Percentiles rank a stretch among this genome's conserved stretches.
These are phyloP conservation scores for Cladosporium colombiae DNA, from an alignment of 2,329 filamentous ascomycete genomes.

Conservation along the genomic window DNA sequence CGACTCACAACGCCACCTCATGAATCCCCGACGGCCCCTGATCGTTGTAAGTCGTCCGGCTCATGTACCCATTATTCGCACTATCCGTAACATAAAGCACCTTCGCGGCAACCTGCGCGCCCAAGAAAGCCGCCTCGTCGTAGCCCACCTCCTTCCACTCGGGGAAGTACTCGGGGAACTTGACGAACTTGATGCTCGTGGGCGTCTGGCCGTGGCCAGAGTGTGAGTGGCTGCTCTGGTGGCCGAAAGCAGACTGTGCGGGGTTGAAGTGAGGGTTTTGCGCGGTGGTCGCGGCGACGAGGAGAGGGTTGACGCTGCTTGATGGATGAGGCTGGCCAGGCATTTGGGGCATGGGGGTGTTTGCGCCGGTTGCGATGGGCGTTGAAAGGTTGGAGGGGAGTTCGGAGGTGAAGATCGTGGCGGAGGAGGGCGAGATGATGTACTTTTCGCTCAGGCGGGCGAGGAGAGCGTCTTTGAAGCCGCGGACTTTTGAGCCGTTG, in stretches of 20 bases:
- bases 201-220: slow-evolving; percentile 73
- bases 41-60: slow-evolving; percentile 67
- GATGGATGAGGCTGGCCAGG: slow-evolving; percentile 43
- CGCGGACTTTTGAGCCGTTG: slow-evolving; percentile 71
- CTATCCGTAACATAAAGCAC: slow-evolving; percentile 70
- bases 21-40: slow-evolving; percentile 65
- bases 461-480: slow-evolving; percentile 87
- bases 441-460: slow-evolving; percentile 78
- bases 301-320: slow-evolving; percentile 74
- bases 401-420: slow-evolving; percentile 96
- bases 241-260: slow-evolving; percentile 28
- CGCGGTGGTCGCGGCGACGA: slow-evolving; percentile 85
- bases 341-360: slow-evolving; percentile 72
- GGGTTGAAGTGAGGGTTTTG: slow-evolving; percentile 55
- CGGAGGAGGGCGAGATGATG: slow-evolving; percentile 85
- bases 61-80: slow-evolving; percentile 66
- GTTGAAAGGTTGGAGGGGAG: slow-evolving; percentile 92
- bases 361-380: slow-evolving; percentile 83
- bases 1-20: slow-evolving; percentile 44
- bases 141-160: slow-evolving; percentile 79
- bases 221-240: slow-evolving; percentile 44
- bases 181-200: slow-evolving; percentile 76
- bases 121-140: slow-evolving; percentile 84
- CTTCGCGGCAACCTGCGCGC: slow-evolving; percentile 81
- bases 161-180: slow-evolving; percentile 79